phyloP scores from a whole-genome alignment of 2,329 filamentous ascomycete genomes.

The Pseudocercospora cruenta region DNA sequence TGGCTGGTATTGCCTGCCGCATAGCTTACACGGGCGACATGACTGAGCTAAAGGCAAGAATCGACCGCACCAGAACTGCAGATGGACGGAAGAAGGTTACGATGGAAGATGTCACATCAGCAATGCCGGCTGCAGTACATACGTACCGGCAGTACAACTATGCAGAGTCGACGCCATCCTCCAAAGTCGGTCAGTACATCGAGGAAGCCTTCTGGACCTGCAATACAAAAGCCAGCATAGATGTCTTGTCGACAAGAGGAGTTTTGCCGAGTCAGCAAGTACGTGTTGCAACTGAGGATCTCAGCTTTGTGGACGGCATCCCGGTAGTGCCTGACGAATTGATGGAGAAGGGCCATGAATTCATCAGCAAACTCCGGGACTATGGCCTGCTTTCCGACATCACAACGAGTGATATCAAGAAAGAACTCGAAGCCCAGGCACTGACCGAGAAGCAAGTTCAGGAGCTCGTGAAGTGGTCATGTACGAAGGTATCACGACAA shows the following conservation, averaged over 20 bases:
- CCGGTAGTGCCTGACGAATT: slow-evolving; percentile 81
- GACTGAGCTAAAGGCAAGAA: slow-evolving; percentile 66
- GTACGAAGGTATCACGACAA: slow-evolving; percentile 69
- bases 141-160: slow-evolving; percentile 87
- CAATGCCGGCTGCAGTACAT: slow-evolving; percentile 79
- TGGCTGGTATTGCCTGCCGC: slow-evolving; percentile 85
- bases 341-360: slow-evolving; percentile 66
- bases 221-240: slow-evolving; percentile 78
- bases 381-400: slow-evolving; percentile 87
- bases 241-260: slow-evolving; percentile 85
- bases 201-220: slow-evolving; percentile 97
- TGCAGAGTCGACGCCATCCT: slow-evolving; percentile 84
- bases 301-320: slow-evolving; percentile 84
- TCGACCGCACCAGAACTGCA: slow-evolving; percentile 44
- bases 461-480: slow-evolving; percentile 84
- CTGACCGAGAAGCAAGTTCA: slow-evolving; percentile 76
- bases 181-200: slow-evolving; percentile 79
- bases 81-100: slow-evolving; percentile 53
- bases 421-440: slow-evolving; percentile 80
- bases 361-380: slow-evolving; percentile 78
- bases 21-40: slow-evolving; percentile 89
- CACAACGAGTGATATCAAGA: slow-evolving; percentile 81
- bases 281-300: slow-evolving; percentile 70
- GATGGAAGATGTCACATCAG: slow-evolving; percentile 65
- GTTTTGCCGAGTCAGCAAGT: slow-evolving; percentile 83